Percentiles rank a stretch among this genome's conserved stretches.
These are phyloP conservation scores for Sonneratia caseolaris DNA, from an alignment of 345 rosid genomes.

Conservation along the genomic window DNA sequence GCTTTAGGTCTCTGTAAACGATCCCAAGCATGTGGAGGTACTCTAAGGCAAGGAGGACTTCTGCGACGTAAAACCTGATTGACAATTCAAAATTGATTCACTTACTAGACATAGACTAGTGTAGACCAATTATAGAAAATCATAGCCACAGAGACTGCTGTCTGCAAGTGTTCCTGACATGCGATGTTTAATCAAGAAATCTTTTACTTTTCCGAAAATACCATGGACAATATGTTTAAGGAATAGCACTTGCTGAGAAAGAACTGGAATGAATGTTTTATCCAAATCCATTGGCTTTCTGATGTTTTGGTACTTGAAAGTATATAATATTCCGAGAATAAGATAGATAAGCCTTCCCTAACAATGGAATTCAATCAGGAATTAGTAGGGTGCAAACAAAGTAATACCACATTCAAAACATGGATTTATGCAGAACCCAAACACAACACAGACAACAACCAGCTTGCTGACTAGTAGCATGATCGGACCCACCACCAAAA, in stretches of 20 bases:
- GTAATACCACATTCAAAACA: background rate
- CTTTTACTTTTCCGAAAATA: background rate
- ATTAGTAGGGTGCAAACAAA: background rate
- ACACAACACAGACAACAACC: background rate
- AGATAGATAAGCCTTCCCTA: background rate
- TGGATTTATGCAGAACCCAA: background rate
- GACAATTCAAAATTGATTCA: background rate
- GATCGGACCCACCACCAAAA: background rate
- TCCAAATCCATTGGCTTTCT: background rate
- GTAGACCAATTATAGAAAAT: background rate
- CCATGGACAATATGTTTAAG: background rate
- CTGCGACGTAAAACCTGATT: conserved; percentile 50
- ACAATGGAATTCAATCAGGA: background rate
- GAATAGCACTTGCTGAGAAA: background rate
- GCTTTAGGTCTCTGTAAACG: conserved; percentile 44
- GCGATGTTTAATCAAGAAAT: background rate
- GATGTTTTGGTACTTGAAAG: background rate
- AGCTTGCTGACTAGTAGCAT: background rate
- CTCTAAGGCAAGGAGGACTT: conserved; percentile 49
- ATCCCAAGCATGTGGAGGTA: conserved; percentile 56
- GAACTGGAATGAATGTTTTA: background rate
- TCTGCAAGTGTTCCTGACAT: background rate
- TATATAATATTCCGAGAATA: background rate
- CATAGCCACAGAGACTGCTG: background rate
- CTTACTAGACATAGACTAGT: background rate